phyloP scores from a whole-genome alignment of 2,329 filamentous ascomycete species.

The Fusarium bulbicola region DNA sequence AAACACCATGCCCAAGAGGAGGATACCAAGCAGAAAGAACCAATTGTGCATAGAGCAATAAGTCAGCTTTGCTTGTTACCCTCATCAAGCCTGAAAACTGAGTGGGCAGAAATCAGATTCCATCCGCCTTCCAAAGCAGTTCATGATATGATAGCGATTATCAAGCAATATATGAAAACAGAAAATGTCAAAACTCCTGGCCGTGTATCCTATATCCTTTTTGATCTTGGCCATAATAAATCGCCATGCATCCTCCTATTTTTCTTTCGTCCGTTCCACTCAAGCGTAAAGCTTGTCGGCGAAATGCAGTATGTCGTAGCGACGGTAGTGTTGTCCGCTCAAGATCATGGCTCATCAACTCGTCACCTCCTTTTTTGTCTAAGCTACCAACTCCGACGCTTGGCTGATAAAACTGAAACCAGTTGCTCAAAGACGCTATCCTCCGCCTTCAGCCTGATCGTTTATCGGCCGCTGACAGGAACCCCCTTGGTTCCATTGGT shows the following conservation, averaged over 20 bases:
- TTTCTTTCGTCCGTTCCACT: conserved; percentile 35
- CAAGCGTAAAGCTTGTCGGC: conserved; percentile 14
- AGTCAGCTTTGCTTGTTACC: neutral
- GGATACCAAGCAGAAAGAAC: neutral
- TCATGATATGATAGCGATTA: conserved; percentile 22
- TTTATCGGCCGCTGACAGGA: conserved; percentile 47
- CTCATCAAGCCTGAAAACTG: conserved; percentile 4
- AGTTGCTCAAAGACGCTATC: conserved; percentile 16
- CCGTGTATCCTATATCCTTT: conserved; percentile 46
- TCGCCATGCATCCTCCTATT: conserved; percentile 34
- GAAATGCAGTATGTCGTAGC: conserved; percentile 32
- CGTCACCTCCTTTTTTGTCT: conserved; percentile 28
- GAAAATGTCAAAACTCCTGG: conserved; percentile 39
- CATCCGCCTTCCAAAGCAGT: conserved; percentile 22
- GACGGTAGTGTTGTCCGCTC: conserved; percentile 21
- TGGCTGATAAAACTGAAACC: conserved; percentile 19
- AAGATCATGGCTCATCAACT: conserved; percentile 37
- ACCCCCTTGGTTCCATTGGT: conserved; percentile 43
- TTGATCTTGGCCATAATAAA: conserved; percentile 38
- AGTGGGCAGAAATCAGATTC: conserved; percentile 21
- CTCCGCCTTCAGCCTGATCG: neutral
- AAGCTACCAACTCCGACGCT: conserved; percentile 30
- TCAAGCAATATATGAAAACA: conserved; percentile 20
- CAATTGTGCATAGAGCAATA: neutral
- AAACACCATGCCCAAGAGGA: conserved; percentile 28